phyloP scores from a whole-genome alignment of 23 red algal species.

The Gracilariopsis chorda region DNA sequence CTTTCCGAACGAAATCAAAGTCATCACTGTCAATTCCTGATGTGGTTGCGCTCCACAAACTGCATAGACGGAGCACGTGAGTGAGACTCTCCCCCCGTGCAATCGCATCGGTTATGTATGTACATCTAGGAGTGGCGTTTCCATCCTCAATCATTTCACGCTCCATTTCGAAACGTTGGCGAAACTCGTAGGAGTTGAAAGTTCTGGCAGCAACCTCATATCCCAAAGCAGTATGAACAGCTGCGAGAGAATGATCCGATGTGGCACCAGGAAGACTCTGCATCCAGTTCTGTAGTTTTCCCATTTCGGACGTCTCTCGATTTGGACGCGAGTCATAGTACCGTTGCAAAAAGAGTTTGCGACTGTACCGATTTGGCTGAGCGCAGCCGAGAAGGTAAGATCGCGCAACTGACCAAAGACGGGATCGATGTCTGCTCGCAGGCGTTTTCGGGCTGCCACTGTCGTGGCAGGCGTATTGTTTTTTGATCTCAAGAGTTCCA shows the following conservation, averaged over 20 bases:
- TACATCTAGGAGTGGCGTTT: not conserved
- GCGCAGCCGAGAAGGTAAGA: conserved; percentile 61
- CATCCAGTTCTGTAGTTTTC: conserved; percentile 56
- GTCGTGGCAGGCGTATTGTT: conserved; percentile 4
- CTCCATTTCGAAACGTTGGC: conserved; percentile 47
- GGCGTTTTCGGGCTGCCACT: conserved; percentile 33
- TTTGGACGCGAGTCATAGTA: conserved; percentile 61
- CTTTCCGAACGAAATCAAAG: conserved; percentile 33
- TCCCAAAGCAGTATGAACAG: conserved; percentile 63
- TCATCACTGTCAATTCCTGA: conserved; percentile 54
- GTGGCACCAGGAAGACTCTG: conserved; percentile 30
- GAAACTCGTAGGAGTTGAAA: conserved; percentile 59
- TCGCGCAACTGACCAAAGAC: conserved; percentile 66
- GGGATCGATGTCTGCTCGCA: conserved; percentile 38
- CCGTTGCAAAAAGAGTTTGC: conserved; percentile 46
- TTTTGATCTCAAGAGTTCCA: conserved; percentile 15
- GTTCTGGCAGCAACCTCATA: conserved; percentile 59
- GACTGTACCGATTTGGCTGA: conserved; percentile 31
- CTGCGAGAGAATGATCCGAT: conserved; percentile 35
- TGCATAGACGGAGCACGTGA: conserved; percentile 46
- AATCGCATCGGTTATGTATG: conserved; percentile 35
- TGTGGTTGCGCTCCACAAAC: conserved; percentile 39
- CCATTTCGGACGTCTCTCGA: conserved; percentile 45
- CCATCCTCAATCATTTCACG: conserved; percentile 62
- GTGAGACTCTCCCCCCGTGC: conserved; percentile 36